Percentiles rank a stretch among this genome's conserved stretches.
These are phyloP conservation scores for Aspergillus proliferans DNA, from an alignment of 2,329 filamentous ascomycete species.

Conservation along the genomic window DNA sequence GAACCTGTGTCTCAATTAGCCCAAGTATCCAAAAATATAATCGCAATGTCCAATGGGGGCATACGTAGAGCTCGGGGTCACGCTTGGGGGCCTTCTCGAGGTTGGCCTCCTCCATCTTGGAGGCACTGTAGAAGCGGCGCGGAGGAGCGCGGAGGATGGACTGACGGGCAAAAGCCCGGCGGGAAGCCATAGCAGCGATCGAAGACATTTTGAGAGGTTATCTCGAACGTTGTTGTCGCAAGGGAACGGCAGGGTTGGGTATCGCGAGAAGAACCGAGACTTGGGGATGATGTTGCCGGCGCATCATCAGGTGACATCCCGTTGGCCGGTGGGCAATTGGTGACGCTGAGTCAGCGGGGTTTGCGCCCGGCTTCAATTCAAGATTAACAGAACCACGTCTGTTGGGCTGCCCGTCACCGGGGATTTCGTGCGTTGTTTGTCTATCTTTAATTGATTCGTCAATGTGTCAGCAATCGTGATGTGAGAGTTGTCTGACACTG, in stretches of 20 bases:
- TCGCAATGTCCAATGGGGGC: constrained; percentile 20
- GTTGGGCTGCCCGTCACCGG: no score
- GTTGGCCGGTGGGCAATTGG: constrained; percentile 10
- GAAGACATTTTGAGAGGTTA: constrained; percentile 32
- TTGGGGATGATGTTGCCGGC: constrained; percentile 27
- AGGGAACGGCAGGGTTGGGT: constrained; percentile 9
- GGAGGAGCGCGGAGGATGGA: constrained; percentile 36
- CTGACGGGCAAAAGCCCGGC: constrained; percentile 37
- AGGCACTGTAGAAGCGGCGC: constrained; percentile 34
- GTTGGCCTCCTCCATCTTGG: constrained; percentile 43
- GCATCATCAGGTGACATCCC: constrained; percentile 23
- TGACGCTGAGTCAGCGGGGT: constrained; percentile 14
- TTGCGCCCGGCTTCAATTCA: not conserved
- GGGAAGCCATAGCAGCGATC: constrained; percentile 36
- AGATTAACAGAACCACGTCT: no score
- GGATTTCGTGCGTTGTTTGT: no score
- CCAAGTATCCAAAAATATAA: not conserved
- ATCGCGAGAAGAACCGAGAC: constrained; percentile 5
- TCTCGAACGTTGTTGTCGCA: constrained; percentile 5
- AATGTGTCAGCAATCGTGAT: not conserved
- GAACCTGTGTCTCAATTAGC: constrained; percentile 55
- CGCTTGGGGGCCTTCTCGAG: constrained; percentile 60
- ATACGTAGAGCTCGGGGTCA: constrained; percentile 71
- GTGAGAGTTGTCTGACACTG: not conserved
- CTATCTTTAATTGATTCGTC: not conserved